Percentiles rank a stretch among this genome's conserved stretches.
Conservation (phyloP, 768 basidiomycete genomes). For the Mycena belliarum region DNA sequence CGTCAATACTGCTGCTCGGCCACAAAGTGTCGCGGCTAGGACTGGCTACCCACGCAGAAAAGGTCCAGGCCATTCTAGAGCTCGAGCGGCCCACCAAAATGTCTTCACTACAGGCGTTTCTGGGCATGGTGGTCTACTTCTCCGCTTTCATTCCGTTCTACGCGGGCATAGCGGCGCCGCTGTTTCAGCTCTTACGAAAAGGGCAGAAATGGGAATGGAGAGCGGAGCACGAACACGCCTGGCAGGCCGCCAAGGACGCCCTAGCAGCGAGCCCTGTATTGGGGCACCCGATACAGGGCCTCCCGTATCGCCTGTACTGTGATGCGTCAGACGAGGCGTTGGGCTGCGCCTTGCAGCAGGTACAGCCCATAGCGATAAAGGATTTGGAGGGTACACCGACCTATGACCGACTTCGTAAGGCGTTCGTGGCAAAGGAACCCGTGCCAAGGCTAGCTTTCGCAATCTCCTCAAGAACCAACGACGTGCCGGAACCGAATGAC, state of each 20-base stretch:
- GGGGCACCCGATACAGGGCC: slow-evolving; percentile 22
- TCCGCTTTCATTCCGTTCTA: slow-evolving; percentile 12
- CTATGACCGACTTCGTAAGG: slow-evolving; percentile 6
- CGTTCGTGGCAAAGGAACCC: not conserved
- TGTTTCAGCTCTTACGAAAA: slow-evolving; percentile 9
- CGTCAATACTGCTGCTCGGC: not conserved
- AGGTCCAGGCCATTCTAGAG: slow-evolving; percentile 1
- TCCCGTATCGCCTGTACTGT: not conserved
- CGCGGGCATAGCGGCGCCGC: slow-evolving; percentile 6
- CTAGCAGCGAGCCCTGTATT: slow-evolving; percentile 26
- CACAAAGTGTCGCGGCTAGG: not conserved
- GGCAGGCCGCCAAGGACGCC: slow-evolving; percentile 19
- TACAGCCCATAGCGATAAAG: not conserved
- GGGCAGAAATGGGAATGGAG: not conserved
- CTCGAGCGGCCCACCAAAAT: not conserved
- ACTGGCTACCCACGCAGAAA: slow-evolving; percentile 10
- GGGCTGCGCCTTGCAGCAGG: not conserved
- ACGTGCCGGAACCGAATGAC: not conserved
- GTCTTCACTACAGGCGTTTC: slow-evolving; percentile 21
- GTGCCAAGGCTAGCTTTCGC: not conserved
- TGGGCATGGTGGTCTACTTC: slow-evolving; percentile 20
- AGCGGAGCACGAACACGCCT: slow-evolving; percentile 19
- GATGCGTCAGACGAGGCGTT: not conserved
- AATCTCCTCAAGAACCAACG: not conserved
- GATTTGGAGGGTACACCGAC: slow-evolving; percentile 3